Conservation (phyloP, 768 basidiomycete genomes). For the Boletus sensibilis region DNA sequence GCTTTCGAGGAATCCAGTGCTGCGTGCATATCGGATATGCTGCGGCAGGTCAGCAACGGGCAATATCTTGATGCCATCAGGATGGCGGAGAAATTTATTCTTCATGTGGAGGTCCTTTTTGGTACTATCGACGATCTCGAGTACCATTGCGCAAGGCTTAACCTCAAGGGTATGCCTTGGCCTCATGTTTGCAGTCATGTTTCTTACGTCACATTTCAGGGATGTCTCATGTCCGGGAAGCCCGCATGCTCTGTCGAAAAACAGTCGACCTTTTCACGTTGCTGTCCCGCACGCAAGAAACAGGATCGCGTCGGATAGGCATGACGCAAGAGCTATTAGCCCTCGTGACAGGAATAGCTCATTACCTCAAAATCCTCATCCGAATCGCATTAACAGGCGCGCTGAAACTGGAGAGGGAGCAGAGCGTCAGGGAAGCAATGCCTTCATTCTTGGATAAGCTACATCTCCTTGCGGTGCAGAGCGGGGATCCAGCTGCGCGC, state of each 20-base stretch:
- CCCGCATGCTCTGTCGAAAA: conserved; percentile 97
- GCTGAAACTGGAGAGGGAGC: conserved; percentile 91
- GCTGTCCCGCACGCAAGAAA: conserved; percentile 93
- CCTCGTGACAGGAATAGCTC: conserved; percentile 96
- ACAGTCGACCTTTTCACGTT: conserved; percentile 98
- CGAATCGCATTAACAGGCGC: conserved; percentile 96
- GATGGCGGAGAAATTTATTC: conserved; percentile 98
- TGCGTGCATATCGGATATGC: conserved; percentile 98
- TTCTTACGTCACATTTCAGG: conserved; percentile 46
- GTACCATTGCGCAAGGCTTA: conserved; percentile 74
- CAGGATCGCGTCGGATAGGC: conserved; percentile 84
- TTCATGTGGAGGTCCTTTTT: conserved; percentile 97
- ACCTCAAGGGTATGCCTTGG: conserved; percentile 72
- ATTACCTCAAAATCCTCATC: conserved; percentile 99
- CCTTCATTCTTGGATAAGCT: conserved; percentile 89
- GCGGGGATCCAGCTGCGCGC: conserved; percentile 75
- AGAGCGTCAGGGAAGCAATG: conserved; percentile 80
- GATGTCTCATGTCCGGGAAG: conserved; percentile 98
- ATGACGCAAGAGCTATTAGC: conserved; percentile 98
- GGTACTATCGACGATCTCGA: conserved; percentile 97
- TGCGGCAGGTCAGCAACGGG: conserved; percentile 94
- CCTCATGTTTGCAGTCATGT: neutral
- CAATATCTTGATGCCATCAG: conserved; percentile 95
- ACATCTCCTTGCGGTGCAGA: conserved; percentile 84
- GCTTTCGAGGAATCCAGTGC: conserved; percentile 99